Percentiles rank a stretch among this genome's conserved stretches.
These are phyloP conservation scores for Posidonia oceanica DNA, from an alignment of 116 monocot genomes.

Conservation along the genomic window DNA sequence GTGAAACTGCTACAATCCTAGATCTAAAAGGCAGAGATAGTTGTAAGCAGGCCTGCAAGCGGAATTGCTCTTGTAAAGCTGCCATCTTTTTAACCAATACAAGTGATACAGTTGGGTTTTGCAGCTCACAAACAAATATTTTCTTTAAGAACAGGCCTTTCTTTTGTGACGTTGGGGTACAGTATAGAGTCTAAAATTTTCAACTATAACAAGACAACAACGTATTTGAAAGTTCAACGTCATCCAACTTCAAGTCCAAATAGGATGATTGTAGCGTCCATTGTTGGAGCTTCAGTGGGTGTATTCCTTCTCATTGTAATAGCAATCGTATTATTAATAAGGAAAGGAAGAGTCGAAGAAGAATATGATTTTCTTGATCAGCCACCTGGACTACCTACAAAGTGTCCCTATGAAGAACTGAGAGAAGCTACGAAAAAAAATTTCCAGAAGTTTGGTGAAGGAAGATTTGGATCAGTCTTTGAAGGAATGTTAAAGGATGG, in stretches of 20 bases:
- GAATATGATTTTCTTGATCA: not conserved
- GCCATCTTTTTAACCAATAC: no score
- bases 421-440: conserved; percentile 6
- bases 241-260: not conserved
- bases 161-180: not conserved
- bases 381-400: not conserved
- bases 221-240: not conserved
- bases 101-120: no score
- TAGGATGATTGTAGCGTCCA: not conserved
- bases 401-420: conserved; percentile 10
- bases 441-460: conserved; percentile 5
- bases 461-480: not conserved
- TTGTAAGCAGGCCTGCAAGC: no score
- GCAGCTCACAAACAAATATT: not conserved
- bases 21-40: no score
- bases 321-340: not conserved
- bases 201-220: not conserved
- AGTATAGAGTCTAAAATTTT: no score
- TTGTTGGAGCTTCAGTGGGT: not conserved
- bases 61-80: no score
- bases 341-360: not conserved
- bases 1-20: not conserved
- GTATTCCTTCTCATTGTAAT: not conserved
- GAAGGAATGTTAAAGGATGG: conserved; percentile 1
- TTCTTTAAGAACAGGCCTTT: not conserved